Conservation (phyloP, 208 protist genomes). For the Crithidia sp. region DNA sequence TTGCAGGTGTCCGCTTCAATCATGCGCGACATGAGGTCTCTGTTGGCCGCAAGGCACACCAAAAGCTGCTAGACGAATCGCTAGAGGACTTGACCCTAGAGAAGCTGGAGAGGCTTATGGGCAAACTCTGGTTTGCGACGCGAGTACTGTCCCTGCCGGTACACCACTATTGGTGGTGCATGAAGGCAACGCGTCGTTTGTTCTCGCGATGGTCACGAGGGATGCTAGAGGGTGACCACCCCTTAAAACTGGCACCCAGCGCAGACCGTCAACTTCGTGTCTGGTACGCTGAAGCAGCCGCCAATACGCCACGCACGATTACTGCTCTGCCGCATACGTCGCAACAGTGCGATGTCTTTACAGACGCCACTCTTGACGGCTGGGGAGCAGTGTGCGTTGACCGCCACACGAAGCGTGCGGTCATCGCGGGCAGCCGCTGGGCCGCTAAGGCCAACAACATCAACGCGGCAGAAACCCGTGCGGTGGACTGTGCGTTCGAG, state of each 20-base stretch:
- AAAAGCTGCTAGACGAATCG: slow-evolving; percentile 13
- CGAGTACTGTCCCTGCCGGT: slow-evolving; percentile 11
- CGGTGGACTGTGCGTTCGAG: slow-evolving; percentile 10
- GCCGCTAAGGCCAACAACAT: slow-evolving; percentile 8
- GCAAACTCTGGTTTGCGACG: slow-evolving; percentile 27
- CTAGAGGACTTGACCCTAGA: slow-evolving; percentile 8
- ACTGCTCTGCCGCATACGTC: background rate
- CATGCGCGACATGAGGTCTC: slow-evolving; percentile 8
- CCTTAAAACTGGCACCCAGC: slow-evolving; percentile 1
- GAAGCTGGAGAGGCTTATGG: slow-evolving; percentile 25
- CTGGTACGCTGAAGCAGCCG: slow-evolving; percentile 6
- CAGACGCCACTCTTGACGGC: slow-evolving; percentile 24
- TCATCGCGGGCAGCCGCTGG: slow-evolving; percentile 10
- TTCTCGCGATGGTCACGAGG: slow-evolving; percentile 21
- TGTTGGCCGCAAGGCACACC: slow-evolving; percentile 11
- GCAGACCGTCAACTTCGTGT: background rate
- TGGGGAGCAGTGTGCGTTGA: slow-evolving; percentile 33
- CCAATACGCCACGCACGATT: background rate
- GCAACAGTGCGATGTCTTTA: slow-evolving; percentile 19
- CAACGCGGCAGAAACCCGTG: slow-evolving; percentile 26
- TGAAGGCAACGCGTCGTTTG: slow-evolving; percentile 16
- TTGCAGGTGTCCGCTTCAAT: slow-evolving; percentile 13
- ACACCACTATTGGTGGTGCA: slow-evolving; percentile 24
- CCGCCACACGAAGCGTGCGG: slow-evolving; percentile 6
- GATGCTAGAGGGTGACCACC: background rate